These are phyloP conservation scores for Boletus vinaceobasis DNA, from an alignment of 768 basidiomycete species.

Conservation along the genomic window DNA sequence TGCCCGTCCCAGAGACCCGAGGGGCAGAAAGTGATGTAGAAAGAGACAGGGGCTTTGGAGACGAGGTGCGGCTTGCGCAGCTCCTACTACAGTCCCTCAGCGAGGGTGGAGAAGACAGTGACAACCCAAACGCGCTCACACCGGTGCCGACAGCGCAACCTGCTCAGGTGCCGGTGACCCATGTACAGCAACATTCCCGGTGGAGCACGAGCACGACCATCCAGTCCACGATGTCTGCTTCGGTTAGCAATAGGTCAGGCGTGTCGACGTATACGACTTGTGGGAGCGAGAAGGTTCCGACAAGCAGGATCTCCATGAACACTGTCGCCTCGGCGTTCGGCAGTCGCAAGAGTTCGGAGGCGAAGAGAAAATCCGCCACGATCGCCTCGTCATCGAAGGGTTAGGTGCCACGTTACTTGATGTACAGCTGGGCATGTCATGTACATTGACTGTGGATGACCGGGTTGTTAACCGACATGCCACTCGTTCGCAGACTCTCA, in stretches of 20 bases:
- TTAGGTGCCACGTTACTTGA: slow-evolving; percentile 3
- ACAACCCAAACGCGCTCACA: background rate
- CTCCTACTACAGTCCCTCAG: slow-evolving; percentile 29
- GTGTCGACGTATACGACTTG: slow-evolving; percentile 29
- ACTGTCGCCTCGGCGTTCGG: slow-evolving; percentile 24
- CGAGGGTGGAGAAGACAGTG: slow-evolving; percentile 7
- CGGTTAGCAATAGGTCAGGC: slow-evolving; percentile 25
- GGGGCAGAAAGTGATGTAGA: slow-evolving; percentile 16
- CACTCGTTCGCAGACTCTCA: background rate
- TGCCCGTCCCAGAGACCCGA: slow-evolving; percentile 22
- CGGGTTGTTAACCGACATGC: background rate
- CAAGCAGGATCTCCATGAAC: slow-evolving; percentile 27
- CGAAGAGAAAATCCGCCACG: slow-evolving; percentile 23
- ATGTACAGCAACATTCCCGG: slow-evolving; percentile 23
- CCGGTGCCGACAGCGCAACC: slow-evolving; percentile 6
- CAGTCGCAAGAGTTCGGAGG: slow-evolving; percentile 27
- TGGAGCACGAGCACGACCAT: slow-evolving; percentile 33
- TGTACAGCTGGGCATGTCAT: background rate
- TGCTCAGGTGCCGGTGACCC: slow-evolving; percentile 16
- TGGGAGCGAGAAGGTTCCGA: slow-evolving; percentile 23
- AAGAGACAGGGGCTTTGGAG: slow-evolving; percentile 23
- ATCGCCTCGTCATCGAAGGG: slow-evolving; percentile 27
- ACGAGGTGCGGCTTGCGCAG: slow-evolving; percentile 29
- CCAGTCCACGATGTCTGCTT: slow-evolving; percentile 24
- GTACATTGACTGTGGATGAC: too few relatives aligned